A percentile compares a stretch with the other conserved stretches of the same genome.
phyloP scores from a whole-genome alignment of 345 rosid species.

The Aethionema arabicum region DNA sequence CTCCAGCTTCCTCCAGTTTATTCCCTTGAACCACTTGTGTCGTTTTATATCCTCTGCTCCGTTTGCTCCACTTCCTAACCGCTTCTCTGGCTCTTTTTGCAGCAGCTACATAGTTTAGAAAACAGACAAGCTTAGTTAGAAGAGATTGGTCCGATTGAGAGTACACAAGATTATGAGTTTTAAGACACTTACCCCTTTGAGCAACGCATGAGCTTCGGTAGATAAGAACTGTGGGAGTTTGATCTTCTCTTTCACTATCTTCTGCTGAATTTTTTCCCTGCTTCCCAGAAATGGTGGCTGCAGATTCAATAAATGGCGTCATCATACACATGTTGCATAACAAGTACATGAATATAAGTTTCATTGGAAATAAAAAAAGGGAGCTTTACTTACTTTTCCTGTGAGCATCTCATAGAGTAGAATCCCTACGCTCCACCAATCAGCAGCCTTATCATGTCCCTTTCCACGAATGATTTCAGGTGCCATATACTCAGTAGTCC shows the following conservation, averaged over 20 bases:
- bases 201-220: conserved; percentile 71
- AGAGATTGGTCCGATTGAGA: background rate
- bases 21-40: conserved; percentile 81
- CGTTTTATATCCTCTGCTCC: conserved; percentile 74
- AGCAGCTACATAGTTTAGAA: conserved; percentile 51
- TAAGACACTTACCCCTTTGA: conserved; percentile 64
- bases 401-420: conserved; percentile 92
- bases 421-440: conserved; percentile 98
- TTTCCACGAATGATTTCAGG: conserved; percentile 88
- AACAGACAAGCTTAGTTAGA: background rate
- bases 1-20: conserved; percentile 89
- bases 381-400: conserved; percentile 55
- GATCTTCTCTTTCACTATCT: conserved; percentile 77
- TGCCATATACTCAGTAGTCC: conserved; percentile 94
- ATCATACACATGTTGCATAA: conserved; percentile 19
- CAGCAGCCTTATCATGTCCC: conserved; percentile 94
- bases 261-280: conserved; percentile 66
- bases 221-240: conserved; percentile 71
- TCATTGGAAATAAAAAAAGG: background rate
- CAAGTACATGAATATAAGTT: background rate
- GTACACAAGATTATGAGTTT: background rate
- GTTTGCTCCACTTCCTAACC: conserved; percentile 65
- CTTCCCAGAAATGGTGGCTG: conserved; percentile 85
- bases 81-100: conserved; percentile 68
- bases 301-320: conserved; percentile 15